Percentiles rank a stretch among this genome's conserved stretches.
Conservation (phyloP, 2,329 filamentous ascomycete species). For the Niveomyces coronatus region DNA sequence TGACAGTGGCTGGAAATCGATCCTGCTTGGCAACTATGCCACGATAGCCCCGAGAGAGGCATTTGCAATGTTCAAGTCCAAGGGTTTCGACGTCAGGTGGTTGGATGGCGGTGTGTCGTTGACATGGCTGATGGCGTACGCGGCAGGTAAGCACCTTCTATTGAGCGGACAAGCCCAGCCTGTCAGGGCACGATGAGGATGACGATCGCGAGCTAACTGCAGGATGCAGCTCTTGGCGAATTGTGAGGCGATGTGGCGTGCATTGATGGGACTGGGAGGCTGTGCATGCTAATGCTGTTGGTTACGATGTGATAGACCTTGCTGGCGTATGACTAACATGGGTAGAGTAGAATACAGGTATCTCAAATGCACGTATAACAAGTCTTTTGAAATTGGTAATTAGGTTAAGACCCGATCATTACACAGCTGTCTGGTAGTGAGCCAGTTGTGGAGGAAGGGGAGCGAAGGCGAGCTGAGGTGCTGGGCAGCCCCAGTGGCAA, state of each 20-base stretch:
- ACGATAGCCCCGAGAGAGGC: constrained; percentile 60
- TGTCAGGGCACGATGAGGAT: no score
- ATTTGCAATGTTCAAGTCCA: constrained; percentile 64
- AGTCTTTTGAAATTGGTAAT: no score
- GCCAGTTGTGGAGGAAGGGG: no score
- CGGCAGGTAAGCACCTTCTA: constrained; percentile 62
- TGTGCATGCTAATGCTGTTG: no score
- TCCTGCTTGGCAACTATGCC: constrained; percentile 74
- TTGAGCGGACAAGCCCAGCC: no score
- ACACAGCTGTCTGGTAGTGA: no score
- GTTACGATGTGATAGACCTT: no score
- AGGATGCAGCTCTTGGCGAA: constrained; percentile 2
- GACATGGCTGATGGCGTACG: constrained; percentile 77
- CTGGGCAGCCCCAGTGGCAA: not conserved
- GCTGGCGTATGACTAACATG: no score
- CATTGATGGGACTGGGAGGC: not conserved
- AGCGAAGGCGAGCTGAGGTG: no score
- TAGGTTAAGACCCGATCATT: no score
- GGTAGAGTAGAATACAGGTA: no score
- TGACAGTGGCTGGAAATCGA: constrained; percentile 72
- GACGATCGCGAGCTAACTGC: not conserved
- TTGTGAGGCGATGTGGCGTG: not conserved
- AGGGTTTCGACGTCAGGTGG: constrained; percentile 55
- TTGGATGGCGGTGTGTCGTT: constrained; percentile 73
- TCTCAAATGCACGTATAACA: no score